Evolutionary conservation across 2,329 filamentous ascomycete species (phyloP), one percentile per base, ranked within the genome.

Genomic region (Fusarium secorum): DNA sequence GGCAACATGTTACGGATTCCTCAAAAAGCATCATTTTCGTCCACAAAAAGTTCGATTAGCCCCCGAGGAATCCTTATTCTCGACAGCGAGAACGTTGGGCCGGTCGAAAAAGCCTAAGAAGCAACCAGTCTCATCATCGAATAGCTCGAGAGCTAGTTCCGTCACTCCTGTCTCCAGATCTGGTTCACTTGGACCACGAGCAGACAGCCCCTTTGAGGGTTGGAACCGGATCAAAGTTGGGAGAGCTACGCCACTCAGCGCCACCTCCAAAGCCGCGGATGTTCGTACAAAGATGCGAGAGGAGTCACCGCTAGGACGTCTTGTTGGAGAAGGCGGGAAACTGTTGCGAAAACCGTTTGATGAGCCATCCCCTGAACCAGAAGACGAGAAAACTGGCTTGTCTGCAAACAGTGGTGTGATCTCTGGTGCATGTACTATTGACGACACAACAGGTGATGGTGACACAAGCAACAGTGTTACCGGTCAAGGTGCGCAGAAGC

Each of bases 1-100:
- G 53, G 89, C 89, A 1, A 88, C 95, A 77, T 84, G 93, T 30
- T 87, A 86, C 52, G 89, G 94, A 65, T 98, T 97, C 80, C 81
- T 98, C 11, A 89, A 88, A 60, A 89, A 90, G 32, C 86, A 96
- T 74, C 85, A 91, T 67, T 91, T 95, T 72, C 85, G 86, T 7
- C 90, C 92, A 14, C 84, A 79, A 45, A 78, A 73, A 20, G 60
- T 77, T 18, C 73, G 72, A 4, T 18, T 74, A 8, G 70, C 73
- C 3, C 48, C 67, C 3, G 71, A 79, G 4, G 63, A 74, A 26
- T 75, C 74, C 2, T 51, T 72, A 3, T 72, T 76, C 51, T 79
- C 76, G 4, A 77, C 78, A 3, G 60, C 71, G 9, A 74, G 52
- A 33, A 73, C 62, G 11, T 46, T 69, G 6, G 60, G 71, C 7